Conservation (phyloP, 331 rosid species). For the Pyrus hybrid region DNA sequence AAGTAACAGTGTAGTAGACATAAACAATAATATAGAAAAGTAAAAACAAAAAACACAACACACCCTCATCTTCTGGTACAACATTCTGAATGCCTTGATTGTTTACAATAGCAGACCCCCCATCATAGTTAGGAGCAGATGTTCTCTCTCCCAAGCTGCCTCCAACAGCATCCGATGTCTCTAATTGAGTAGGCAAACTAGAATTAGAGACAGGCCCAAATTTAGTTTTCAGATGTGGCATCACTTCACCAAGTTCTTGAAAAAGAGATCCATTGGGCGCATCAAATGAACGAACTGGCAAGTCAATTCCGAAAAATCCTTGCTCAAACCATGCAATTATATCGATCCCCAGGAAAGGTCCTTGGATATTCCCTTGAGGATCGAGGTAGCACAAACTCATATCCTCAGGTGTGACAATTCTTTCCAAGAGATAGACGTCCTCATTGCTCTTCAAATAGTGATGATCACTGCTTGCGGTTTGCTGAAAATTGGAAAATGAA, state of each 20-base stretch:
- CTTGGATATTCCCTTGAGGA: conserved; percentile 60
- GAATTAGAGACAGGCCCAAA: conserved; percentile 24
- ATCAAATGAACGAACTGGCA: conserved; percentile 52
- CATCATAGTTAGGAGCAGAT: conserved; percentile 25
- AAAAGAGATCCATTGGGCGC: conserved; percentile 52
- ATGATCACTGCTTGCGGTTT: conserved; percentile 24
- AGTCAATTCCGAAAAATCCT: conserved; percentile 53
- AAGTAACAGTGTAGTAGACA: not conserved
- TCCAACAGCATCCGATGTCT: conserved; percentile 29
- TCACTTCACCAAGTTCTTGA: conserved; percentile 54
- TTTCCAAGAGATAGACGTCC: conserved; percentile 20
- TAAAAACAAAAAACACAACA: conserved; percentile 2
- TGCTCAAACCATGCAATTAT: conserved; percentile 67
- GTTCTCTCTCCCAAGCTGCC: conserved; percentile 29
- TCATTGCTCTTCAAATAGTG: conserved; percentile 29
- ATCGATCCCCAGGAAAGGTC: conserved; percentile 70
- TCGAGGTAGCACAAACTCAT: conserved; percentile 65
- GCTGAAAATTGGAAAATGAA: conserved; percentile 32
- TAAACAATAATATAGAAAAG: not conserved
- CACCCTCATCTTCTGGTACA: conserved; percentile 43
- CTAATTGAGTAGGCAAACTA: conserved; percentile 32
- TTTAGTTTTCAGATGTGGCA: conserved; percentile 51
- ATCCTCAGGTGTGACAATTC: conserved; percentile 38
- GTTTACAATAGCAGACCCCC: conserved; percentile 22
- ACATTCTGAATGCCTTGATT: conserved; percentile 33